phyloP scores from a whole-genome alignment of 2,329 filamentous ascomycete genomes.

The Saccharata proteae region DNA sequence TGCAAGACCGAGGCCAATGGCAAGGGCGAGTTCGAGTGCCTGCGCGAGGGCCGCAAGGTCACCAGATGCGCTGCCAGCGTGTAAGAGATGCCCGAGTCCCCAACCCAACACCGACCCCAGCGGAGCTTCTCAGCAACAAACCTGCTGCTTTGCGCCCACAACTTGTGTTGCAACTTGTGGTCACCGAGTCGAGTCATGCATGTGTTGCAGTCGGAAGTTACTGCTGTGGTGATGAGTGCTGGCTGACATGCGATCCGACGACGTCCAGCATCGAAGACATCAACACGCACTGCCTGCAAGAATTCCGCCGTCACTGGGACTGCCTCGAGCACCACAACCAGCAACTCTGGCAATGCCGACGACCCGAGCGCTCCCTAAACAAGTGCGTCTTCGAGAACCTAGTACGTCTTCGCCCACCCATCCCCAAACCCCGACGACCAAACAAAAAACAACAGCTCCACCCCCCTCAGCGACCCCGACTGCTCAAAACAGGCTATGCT shows the following conservation, averaged over 20 bases:
- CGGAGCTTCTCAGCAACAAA: not conserved
- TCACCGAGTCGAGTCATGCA: not conserved
- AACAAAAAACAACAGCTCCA: no score
- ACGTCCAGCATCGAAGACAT: slow-evolving; percentile 60
- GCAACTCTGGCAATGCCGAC: slow-evolving; percentile 89
- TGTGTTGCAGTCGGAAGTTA: no score
- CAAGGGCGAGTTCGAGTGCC: slow-evolving; percentile 81
- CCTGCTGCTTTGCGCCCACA: no score
- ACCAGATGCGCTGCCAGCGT: slow-evolving; percentile 94
- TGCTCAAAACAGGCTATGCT: slow-evolving; percentile 7
- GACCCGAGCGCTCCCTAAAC: slow-evolving; percentile 79
- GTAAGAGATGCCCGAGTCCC: slow-evolving; percentile 40
- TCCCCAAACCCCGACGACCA: no score
- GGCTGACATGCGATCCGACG: not conserved
- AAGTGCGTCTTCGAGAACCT: slow-evolving; percentile 92
- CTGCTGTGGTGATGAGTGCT: no score
- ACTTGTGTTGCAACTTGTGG: not conserved
- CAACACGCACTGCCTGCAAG: slow-evolving; percentile 82
- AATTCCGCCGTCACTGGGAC: slow-evolving; percentile 90
- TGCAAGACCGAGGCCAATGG: slow-evolving; percentile 94
- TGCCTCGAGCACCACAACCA: slow-evolving; percentile 98
- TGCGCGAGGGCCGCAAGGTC: slow-evolving; percentile 93
- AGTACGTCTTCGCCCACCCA: slow-evolving; percentile 44
- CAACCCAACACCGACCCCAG: not conserved
- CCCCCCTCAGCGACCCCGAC: not conserved